Conservation (phyloP, 1,139 yeast species). For the Candida neerlandica region DNA sequence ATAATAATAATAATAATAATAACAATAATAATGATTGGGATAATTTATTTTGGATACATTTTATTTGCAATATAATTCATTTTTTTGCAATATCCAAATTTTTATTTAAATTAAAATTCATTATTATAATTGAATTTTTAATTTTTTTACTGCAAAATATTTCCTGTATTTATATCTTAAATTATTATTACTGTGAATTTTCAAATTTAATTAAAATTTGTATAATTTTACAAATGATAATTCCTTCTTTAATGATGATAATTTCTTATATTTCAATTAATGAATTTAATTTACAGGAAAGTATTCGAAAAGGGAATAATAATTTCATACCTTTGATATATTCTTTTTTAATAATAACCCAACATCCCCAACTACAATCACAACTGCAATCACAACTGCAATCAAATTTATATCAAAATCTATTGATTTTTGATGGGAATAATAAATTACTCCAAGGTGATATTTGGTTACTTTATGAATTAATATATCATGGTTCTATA, state of each 20-base stretch:
- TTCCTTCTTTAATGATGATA: slow-evolving; percentile 13
- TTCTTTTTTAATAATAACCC: slow-evolving; percentile 12
- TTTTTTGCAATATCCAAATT: slow-evolving; percentile 25
- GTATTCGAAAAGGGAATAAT: slow-evolving; percentile 14
- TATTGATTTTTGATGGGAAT: too few relatives aligned
- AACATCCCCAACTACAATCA: too few relatives aligned
- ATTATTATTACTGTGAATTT: slow-evolving; percentile 8
- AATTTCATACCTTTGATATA: slow-evolving; percentile 14
- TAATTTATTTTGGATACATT: too few relatives aligned
- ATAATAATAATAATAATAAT: too few relatives aligned
- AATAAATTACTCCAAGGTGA: too few relatives aligned
- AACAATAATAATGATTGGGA: too few relatives aligned
- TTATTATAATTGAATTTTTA: slow-evolving; percentile 8
- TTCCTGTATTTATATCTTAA: not conserved
- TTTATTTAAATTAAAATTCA: slow-evolving; percentile 8
- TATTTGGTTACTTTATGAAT: not conserved
- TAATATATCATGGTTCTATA: slow-evolving; percentile 7
- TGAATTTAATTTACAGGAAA: slow-evolving; percentile 1
- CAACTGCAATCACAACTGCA: too few relatives aligned
- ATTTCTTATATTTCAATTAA: slow-evolving; percentile 1
- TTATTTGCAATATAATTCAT: slow-evolving; percentile 22
- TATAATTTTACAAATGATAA: slow-evolving; percentile 15
- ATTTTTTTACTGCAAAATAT: slow-evolving; percentile 11
- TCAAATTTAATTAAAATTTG: slow-evolving; percentile 19
- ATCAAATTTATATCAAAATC: too few relatives aligned